Evolutionary conservation across 1,284 basidiomycete species (phyloP), one percentile per base, ranked within the genome.

Genomic region (Trichosporon ovoides): DNA sequence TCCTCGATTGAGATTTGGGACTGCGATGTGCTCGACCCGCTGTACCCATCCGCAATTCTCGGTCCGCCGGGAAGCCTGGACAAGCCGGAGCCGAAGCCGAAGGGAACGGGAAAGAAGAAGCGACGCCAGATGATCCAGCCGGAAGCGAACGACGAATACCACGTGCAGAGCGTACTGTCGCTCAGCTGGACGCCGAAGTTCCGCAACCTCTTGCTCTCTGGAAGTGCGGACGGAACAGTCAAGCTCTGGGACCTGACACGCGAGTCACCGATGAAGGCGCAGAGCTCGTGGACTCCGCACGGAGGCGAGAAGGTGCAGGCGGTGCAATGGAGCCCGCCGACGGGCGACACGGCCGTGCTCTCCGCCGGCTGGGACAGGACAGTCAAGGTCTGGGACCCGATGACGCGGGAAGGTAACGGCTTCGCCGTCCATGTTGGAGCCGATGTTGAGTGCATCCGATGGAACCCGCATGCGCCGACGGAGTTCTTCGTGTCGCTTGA

Each of bases 1-100:
- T 95, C 95, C 14, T 92, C 95, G 71, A 98, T 99, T 67, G 96
- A 99, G 77, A 93, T 99, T 66, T 98, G 95, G 93, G 92, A 90
- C 43, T 83, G 98, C 65, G 94, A 98, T 73, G 82, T 88, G 24
- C 83, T 98, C 55, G 96, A 98, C 70, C 87, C 91, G 11, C 87
- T 98, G 80, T 98, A 96, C 73, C 96, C 96, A 0, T 85, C 89
- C 64, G 87, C 88, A 58, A 86, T 99, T 56, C 85, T 98, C 24
- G 96, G 96, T 11, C 85, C 72, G 0, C 66, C 71, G 3, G 72
- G 73, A 6, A 67, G 90, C 40, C 87, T 89, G 3, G 87, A 94
- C 71, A 85, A 87, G 69, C 88, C 89, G n/a, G 79, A 89, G 43
- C 85, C 89, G 1, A 81, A 82, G 46, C 85, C 89, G 3, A 80